A percentile compares a stretch with the other conserved stretches of the same genome.
These are phyloP conservation scores for Cyberlindnera veronae DNA, from an alignment of 805 yeast genomes.

Conservation along the genomic window DNA sequence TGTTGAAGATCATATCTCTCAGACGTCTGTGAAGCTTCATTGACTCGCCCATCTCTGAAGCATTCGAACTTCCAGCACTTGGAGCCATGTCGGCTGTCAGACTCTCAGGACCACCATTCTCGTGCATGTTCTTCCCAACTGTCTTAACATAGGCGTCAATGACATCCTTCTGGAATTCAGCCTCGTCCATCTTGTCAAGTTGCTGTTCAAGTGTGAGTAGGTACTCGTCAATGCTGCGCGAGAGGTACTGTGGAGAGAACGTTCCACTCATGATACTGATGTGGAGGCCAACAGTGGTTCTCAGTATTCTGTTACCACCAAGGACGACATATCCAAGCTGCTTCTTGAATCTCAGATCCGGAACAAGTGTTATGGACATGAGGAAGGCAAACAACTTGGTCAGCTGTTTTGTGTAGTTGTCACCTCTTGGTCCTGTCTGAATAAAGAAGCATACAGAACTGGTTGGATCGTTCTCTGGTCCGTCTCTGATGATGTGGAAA, in stretches of 20 bases:
- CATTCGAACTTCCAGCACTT: slow-evolving; percentile 34
- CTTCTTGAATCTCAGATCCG: slow-evolving; percentile 49
- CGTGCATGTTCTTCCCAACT: slow-evolving; percentile 13
- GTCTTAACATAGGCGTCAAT: slow-evolving; percentile 36
- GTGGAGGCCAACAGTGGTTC: slow-evolving; percentile 56
- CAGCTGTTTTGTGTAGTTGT: slow-evolving; percentile 34
- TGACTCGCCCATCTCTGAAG: slow-evolving; percentile 18
- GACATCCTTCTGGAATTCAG: slow-evolving; percentile 34
- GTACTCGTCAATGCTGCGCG: slow-evolving; percentile 45
- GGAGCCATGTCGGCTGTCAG: slow-evolving; percentile 33
- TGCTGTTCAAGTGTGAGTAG: slow-evolving; percentile 38
- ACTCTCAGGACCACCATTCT: slow-evolving; percentile 33
- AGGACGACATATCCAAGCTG: slow-evolving; percentile 61
- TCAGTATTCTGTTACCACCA: slow-evolving; percentile 51
- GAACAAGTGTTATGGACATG: slow-evolving; percentile 40
- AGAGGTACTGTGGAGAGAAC: slow-evolving; percentile 38
- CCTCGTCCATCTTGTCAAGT: slow-evolving; percentile 30
- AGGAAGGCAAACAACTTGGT: slow-evolving; percentile 45
- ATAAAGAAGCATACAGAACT: slow-evolving; percentile 50
- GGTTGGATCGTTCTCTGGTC: slow-evolving; percentile 46
- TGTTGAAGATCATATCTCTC: slow-evolving; percentile 18
- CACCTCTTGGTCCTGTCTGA: slow-evolving; percentile 51
- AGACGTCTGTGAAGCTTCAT: slow-evolving; percentile 42
- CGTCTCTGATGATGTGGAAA: slow-evolving; percentile 31
- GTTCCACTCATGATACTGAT: slow-evolving; percentile 53